These are phyloP conservation scores for Nicotiana undulata DNA, from an alignment of 257 asterid species.

Conservation along the genomic window DNA sequence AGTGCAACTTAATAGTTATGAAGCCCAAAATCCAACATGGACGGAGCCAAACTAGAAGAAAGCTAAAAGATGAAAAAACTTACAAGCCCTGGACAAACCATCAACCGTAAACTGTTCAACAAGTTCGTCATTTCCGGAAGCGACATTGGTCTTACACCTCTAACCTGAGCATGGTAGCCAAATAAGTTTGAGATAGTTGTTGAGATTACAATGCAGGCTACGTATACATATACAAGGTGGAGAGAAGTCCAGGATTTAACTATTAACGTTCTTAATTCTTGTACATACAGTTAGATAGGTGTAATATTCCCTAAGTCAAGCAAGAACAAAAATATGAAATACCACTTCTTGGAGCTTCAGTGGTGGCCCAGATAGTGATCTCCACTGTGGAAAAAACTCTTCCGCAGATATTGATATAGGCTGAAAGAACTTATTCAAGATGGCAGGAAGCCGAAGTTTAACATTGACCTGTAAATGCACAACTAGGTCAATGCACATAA, in stretches of 20 bases:
- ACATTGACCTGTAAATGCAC: slow-evolving; percentile 56
- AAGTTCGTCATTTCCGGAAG: slow-evolving; percentile 73
- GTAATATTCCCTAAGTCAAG: neutral
- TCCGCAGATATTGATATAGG: slow-evolving; percentile 73
- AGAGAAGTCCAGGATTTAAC: neutral
- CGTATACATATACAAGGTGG: neutral
- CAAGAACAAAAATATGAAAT: slow-evolving; percentile 15
- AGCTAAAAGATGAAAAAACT: slow-evolving; percentile 17
- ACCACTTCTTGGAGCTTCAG: slow-evolving; percentile 97
- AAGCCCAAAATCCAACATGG: neutral
- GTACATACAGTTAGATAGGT: neutral
- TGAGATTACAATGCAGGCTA: neutral
- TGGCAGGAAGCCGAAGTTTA: slow-evolving; percentile 87
- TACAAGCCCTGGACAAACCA: slow-evolving; percentile 87
- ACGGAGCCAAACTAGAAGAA: neutral
- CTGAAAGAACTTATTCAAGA: slow-evolving; percentile 76
- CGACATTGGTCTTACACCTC: slow-evolving; percentile 83
- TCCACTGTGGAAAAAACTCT: slow-evolving; percentile 92
- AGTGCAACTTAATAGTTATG: neutral
- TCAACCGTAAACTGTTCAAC: slow-evolving; percentile 52
- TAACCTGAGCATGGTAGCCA: slow-evolving; percentile 50
- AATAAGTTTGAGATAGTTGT: neutral
- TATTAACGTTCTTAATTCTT: neutral
- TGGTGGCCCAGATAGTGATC: slow-evolving; percentile 97
- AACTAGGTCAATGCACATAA: neutral